Evolutionary conservation across 106 monocot genomes (phyloP), one percentile per base, ranked within the genome.

Genomic region (Dendrobium officinale): DNA sequence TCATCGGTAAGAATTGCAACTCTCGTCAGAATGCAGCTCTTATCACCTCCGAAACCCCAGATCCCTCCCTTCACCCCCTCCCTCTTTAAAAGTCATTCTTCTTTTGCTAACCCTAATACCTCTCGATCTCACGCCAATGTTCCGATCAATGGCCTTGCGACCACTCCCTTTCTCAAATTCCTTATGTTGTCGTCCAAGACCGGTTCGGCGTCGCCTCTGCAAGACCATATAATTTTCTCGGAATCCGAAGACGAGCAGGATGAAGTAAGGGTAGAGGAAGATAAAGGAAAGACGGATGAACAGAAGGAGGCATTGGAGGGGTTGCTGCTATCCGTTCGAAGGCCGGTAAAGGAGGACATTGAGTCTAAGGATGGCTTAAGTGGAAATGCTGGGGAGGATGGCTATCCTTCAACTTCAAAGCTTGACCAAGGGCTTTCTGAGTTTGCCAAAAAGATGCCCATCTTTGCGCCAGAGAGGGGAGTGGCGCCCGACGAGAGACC

Each of bases 371-470:
- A 82, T 76, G 37, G 41, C 33, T 29, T 42, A 31, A 78, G 80
- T 83, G 77, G 49, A 40, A 74, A 79, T 55, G 37, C 42, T 55
- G 44, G 66, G 42, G 77, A 44, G 29, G 77, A 9, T 2, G 55
- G 77, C 29, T 24, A 55, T 11, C 37, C 48, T 42, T 79, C 80
- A 70, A 44, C 78, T 33, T 87, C 82, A 27, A 87, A 77, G 80
- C 86, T 99, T 37, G 91, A 99, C 1, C 22, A 31, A 75, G 86
- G 81, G 1, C 79, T 95, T 7, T 85, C 85, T 17, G 87, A 87
- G 81, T 81, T 99, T 51, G 98, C 95, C 24, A 92, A 93, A 91
- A 99, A 86, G 86, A 86, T 99, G 79, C 88, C 91, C n/a, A 85
- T 95, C 17, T 99, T 99, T 81, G 95, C 92, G 82, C 95, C 98